Conservation (phyloP, 1,284 basidiomycete genomes). For the Peniophora sp. region DNA sequence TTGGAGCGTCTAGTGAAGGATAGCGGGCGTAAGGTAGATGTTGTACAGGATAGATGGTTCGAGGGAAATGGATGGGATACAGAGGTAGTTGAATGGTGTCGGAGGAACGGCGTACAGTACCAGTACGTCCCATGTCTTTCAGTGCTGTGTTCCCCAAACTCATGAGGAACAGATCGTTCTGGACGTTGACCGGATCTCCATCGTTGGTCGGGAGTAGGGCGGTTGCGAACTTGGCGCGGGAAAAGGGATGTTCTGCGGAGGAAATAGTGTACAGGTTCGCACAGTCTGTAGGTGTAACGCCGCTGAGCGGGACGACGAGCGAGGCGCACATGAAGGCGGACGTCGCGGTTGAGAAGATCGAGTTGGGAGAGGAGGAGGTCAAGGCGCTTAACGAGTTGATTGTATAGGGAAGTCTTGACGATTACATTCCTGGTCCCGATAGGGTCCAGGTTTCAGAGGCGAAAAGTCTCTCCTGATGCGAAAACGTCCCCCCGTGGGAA, state of each 20-base stretch:
- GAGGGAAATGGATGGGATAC: slow-evolving; percentile 74
- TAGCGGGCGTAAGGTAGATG: slow-evolving; percentile 43
- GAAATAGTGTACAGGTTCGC: slow-evolving; percentile 65
- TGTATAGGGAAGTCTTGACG: neutral
- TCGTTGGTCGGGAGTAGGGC: slow-evolving; percentile 43
- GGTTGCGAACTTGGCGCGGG: slow-evolving; percentile 36
- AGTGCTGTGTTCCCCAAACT: slow-evolving; percentile 5
- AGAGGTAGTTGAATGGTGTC: slow-evolving; percentile 49
- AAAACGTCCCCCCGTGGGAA: no score
- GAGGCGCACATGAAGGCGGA: slow-evolving; percentile 49
- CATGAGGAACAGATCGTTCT: slow-evolving; percentile 56
- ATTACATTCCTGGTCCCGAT: no score
- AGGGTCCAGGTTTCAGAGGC: no score
- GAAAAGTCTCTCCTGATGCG: no score
- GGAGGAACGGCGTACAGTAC: slow-evolving; percentile 53
- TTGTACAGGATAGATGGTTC: slow-evolving; percentile 81
- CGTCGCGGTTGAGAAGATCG: slow-evolving; percentile 32
- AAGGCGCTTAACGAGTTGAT: slow-evolving; percentile 18
- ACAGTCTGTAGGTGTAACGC: slow-evolving; percentile 49
- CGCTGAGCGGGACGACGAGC: slow-evolving; percentile 59
- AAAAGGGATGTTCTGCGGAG: slow-evolving; percentile 45
- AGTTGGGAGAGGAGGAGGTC: slow-evolving; percentile 31
- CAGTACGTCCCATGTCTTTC: slow-evolving; percentile 45
- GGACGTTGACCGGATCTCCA: slow-evolving; percentile 78
- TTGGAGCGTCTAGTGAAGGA: slow-evolving; percentile 45